A percentile compares a stretch with the other conserved stretches of the same genome.
Conservation (phyloP, 495 filamentous ascomycete species). For the Achaetomiella virescens region DNA sequence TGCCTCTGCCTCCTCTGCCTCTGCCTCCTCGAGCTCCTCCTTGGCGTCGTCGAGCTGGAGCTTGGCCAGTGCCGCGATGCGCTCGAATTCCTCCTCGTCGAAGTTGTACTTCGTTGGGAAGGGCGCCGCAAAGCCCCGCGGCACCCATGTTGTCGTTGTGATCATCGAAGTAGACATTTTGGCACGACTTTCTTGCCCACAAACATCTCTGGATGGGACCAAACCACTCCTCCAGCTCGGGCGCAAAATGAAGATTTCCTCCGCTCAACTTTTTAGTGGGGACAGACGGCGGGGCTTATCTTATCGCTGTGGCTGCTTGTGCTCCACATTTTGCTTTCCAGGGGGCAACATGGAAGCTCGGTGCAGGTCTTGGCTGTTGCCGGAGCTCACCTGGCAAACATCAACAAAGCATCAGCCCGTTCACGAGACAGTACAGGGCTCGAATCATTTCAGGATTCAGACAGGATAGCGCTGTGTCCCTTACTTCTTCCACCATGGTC, state of each 20-base stretch:
- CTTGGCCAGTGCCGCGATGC: constrained; percentile 84
- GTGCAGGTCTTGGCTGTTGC: background rate
- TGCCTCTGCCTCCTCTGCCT: constrained; percentile 6
- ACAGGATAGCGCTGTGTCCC: background rate
- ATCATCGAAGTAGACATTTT: constrained; percentile 63
- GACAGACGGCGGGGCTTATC: constrained; percentile 30
- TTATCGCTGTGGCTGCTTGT: constrained; percentile 18
- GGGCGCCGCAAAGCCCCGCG: constrained; percentile 83
- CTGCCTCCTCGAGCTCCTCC: constrained; percentile 72
- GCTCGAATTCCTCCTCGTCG: constrained; percentile 84
- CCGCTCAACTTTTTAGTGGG: constrained; percentile 34
- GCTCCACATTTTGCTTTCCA: background rate
- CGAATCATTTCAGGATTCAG: too few relatives aligned
- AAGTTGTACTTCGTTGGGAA: constrained; percentile 88
- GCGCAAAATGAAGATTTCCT: constrained; percentile 21
- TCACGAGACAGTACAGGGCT: background rate
- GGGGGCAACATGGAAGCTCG: background rate
- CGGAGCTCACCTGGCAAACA: background rate
- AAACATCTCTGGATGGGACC: background rate
- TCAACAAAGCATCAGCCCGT: background rate
- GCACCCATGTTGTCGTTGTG: constrained; percentile 89
- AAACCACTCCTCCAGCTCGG: background rate
- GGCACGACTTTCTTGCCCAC: background rate
- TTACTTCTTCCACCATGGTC: constrained; percentile 11
- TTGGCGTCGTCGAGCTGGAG: constrained; percentile 89